phyloP scores from a whole-genome alignment of 805 yeast species.

The Komagataella phaffii region DNA sequence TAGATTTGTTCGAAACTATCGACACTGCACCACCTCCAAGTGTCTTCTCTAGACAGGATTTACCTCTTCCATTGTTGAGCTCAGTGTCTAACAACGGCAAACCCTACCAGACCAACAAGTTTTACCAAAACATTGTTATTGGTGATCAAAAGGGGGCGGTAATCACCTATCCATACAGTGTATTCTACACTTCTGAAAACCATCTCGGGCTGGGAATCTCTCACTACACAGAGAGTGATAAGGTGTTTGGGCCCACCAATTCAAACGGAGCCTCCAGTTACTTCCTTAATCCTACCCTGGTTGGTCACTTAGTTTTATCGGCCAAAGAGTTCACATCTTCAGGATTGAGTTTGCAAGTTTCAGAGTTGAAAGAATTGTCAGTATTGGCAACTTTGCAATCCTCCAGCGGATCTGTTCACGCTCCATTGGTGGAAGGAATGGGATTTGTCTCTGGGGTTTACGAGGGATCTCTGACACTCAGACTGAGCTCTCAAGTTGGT shows the following conservation, averaged over 20 bases:
- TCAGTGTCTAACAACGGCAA: slow-evolving; percentile 29
- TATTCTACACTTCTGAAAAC: slow-evolving; percentile 28
- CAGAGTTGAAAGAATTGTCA: slow-evolving; percentile 37
- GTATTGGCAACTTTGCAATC: slow-evolving; percentile 25
- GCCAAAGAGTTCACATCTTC: slow-evolving; percentile 31
- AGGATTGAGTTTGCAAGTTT: slow-evolving; percentile 25
- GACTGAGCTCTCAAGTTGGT: slow-evolving; percentile 32
- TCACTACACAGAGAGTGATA: slow-evolving; percentile 31
- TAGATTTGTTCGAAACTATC: slow-evolving; percentile 35
- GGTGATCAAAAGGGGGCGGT: slow-evolving; percentile 39
- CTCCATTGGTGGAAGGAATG: slow-evolving; percentile 48
- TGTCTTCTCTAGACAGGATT: slow-evolving; percentile 29
- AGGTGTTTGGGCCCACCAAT: slow-evolving; percentile 33
- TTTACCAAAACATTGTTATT: slow-evolving; percentile 52
- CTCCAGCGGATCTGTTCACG: slow-evolving; percentile 23
- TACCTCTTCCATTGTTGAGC: slow-evolving; percentile 30
- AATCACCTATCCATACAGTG: slow-evolving; percentile 55
- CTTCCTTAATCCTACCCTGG: slow-evolving; percentile 41
- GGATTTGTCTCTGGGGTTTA: slow-evolving; percentile 41
- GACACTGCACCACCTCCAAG: slow-evolving; percentile 29
- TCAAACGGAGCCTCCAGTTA: slow-evolving; percentile 30
- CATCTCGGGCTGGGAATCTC: slow-evolving; percentile 51
- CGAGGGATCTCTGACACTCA: slow-evolving; percentile 31
- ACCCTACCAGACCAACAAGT: slow-evolving; percentile 63
- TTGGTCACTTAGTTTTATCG: slow-evolving; percentile 42